phyloP scores from a whole-genome alignment of 148 eudicot genomes.

The Spergularia marina region DNA sequence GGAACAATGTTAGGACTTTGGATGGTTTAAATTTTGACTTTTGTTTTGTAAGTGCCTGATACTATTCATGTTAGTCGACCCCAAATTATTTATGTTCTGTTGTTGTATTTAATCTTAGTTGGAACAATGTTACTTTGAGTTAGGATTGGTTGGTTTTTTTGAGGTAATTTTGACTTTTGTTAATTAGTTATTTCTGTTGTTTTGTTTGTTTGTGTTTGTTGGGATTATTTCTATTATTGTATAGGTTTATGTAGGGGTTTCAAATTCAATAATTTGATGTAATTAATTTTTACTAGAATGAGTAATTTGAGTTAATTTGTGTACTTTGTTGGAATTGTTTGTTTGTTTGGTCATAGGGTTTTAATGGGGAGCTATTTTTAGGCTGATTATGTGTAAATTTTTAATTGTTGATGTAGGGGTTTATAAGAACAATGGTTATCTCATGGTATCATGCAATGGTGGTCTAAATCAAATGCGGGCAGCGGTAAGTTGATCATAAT shows the following conservation, averaged over 20 bases:
- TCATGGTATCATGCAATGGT: slow-evolving; percentile 77
- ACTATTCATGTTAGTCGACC: no score
- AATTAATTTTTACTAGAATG: slow-evolving; percentile 2
- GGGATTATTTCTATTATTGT: slow-evolving; percentile 14
- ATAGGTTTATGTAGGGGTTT: background rate
- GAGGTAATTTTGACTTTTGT: background rate
- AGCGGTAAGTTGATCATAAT: slow-evolving; percentile 41
- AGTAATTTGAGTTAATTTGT: background rate
- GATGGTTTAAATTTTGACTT: no score
- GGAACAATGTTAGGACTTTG: no score
- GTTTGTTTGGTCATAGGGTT: slow-evolving; percentile 17
- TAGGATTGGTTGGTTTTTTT: background rate
- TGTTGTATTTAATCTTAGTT: no score
- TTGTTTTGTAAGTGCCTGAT: no score
- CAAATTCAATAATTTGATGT: background rate
- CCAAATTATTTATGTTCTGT: no score
- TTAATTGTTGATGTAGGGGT: slow-evolving; percentile 38
- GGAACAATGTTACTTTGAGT: no score
- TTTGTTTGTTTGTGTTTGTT: slow-evolving; percentile 4
- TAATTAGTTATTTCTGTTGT: background rate
- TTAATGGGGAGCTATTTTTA: slow-evolving; percentile 12
- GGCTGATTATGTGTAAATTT: slow-evolving; percentile 19
- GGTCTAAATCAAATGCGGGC: slow-evolving; percentile 80
- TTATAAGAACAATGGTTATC: slow-evolving; percentile 66
- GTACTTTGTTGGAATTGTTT: background rate